Evolutionary conservation across 106 monocot genomes (phyloP), one percentile per base, ranked within the genome.

Genomic region (Dioscorea alata): DNA sequence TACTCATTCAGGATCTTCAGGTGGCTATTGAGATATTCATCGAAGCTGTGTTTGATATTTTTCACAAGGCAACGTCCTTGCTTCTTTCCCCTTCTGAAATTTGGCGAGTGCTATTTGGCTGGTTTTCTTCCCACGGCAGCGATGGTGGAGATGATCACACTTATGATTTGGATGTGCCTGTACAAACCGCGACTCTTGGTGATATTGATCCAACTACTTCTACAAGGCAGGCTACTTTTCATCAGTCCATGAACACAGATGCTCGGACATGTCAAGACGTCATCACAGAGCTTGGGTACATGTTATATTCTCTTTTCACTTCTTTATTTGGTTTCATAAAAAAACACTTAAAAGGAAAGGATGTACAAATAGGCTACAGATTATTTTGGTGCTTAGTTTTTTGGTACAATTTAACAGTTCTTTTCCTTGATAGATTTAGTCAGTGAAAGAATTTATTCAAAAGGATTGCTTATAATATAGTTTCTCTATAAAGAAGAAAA

Each of bases 201-300:
- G 85, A 90, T 81, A 53, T 34, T 63, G 79, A 83, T 79, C 89
- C 97, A 50, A 71, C 83, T 51, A 81, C 86, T 65, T 82, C 83
- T 22, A 82, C 83, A 75, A 80, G 72, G 61, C 80, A 77, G n/a
- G 71, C 68, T 65, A 76, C 69, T 48, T 85, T 83, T 73, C 87
- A 78, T 52, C 80, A 87, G 49, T 90, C 89, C 73, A 63, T 99
- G 53, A 92, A 99, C 65, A 99, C 83, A n/a, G 97, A 99, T 84
- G 83, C 85, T 23, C 78, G 97, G 24, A 99, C 97, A 49, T 92
- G 97, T 75, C 75, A 85, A 71, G 97, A 99, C 87, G 97, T 99
- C 64, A 99, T 99, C 69, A 85, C 71, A 68, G 97, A 93, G 52
- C 89, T 90, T 79, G 97, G 97, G 97, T 99, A 88, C 50, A 81